A percentile compares a stretch with the other conserved stretches of the same genome.
Evolutionary conservation across 805 yeast species (phyloP).

Genomic region (Clavispora asparagi): DNA sequence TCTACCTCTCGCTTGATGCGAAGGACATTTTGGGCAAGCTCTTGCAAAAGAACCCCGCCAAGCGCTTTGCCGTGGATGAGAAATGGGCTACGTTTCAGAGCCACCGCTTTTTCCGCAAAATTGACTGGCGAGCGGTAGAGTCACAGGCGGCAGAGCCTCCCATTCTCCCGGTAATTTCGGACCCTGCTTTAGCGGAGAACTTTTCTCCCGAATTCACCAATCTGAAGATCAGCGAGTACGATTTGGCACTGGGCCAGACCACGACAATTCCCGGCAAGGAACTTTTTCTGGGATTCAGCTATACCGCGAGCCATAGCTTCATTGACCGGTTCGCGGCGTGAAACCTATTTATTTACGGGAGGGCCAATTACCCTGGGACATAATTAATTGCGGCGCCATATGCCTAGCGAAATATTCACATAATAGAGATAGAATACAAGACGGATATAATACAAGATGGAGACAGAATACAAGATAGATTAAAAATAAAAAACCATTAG

Average conservation of each 20-base stretch:
- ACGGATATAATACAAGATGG: no score
- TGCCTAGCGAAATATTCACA: no score
- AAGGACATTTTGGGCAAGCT: constrained; percentile 36
- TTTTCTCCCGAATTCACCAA: constrained; percentile 39
- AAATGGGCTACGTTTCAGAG: constrained; percentile 28
- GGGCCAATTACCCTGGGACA: no score
- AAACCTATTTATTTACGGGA: no score
- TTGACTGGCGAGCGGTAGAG: constrained; percentile 34
- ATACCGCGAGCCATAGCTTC: constrained; percentile 35
- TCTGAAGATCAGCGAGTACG: constrained; percentile 22
- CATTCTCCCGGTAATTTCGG: constrained; percentile 38
- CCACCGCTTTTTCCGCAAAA: constrained; percentile 36
- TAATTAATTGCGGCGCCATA: no score
- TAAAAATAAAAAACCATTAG: no score
- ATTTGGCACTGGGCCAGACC: constrained; percentile 10
- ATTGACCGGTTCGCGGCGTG: constrained; percentile 20
- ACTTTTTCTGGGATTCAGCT: constrained; percentile 40
- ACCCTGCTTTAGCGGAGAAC: constrained; percentile 41
- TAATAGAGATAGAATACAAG: no score
- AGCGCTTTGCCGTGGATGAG: constrained; percentile 32
- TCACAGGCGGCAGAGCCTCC: constrained; percentile 29
- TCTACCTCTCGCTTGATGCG: constrained; percentile 37
- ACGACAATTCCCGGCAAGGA: neutral
- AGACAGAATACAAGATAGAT: no score
- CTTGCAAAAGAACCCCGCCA: constrained; percentile 31